Evolutionary conservation across 2,329 filamentous ascomycete species (phyloP).

Genomic region (Scedosporium apiospermum): DNA sequence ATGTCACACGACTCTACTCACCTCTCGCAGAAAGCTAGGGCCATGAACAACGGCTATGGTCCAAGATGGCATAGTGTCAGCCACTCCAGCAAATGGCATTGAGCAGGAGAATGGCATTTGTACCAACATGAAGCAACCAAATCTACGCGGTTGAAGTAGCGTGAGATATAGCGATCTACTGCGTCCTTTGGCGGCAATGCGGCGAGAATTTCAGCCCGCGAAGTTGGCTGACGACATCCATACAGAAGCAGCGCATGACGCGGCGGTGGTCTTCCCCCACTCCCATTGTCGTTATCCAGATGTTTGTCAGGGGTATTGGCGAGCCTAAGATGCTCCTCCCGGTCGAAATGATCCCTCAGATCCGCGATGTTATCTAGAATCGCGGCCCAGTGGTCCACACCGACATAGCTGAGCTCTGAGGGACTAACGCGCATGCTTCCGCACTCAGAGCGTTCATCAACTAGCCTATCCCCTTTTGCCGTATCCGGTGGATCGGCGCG

Average conservation of each 20-base stretch:
- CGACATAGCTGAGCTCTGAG: conserved; percentile 18
- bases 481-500: neutral
- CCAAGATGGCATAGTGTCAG: too few relatives aligned
- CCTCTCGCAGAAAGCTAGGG: neutral
- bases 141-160: conserved; percentile 23
- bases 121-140: neutral
- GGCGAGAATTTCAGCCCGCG: conserved; percentile 22
- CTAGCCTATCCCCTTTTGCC: neutral
- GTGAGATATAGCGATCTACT: conserved; percentile 24
- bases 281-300: neutral
- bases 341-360: conserved; percentile 24
- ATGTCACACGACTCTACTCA: neutral
- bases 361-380: conserved; percentile 30
- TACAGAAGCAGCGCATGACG: conserved; percentile 21
- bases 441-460: neutral
- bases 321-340: conserved; percentile 14
- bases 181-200: conserved; percentile 21
- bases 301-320: neutral
- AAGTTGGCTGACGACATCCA: conserved; percentile 15
- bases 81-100: too few relatives aligned
- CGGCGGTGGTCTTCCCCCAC: neutral
- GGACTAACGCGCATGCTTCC: conserved; percentile 14
- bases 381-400: conserved; percentile 31
- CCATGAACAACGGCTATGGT: neutral
- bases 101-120: neutral